Evolutionary conservation across 345 rosid genomes (phyloP).

Genomic region (Hibiscus mutabilis): DNA sequence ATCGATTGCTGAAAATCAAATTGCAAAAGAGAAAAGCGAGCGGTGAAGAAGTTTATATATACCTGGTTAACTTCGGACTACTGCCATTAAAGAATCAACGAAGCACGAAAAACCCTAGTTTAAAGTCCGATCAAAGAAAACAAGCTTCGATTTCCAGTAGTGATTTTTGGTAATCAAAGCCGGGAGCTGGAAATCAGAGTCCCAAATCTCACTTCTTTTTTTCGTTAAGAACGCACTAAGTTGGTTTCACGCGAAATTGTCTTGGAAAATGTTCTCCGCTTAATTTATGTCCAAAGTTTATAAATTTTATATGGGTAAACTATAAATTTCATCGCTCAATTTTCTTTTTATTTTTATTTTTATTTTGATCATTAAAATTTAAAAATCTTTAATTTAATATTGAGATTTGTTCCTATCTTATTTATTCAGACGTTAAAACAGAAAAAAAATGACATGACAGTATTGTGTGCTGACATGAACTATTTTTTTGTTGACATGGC

Average conservation of each 20-base stretch:
- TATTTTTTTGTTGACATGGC: too few relatives aligned
- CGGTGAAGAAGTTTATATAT: not conserved
- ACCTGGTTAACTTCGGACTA: not conserved
- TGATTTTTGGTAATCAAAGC: not conserved
- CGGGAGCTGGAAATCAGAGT: not conserved
- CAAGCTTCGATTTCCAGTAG: not conserved
- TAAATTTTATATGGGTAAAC: not conserved
- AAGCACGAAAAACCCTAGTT: not conserved
- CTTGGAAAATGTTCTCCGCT: not conserved
- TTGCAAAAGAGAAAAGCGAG: not conserved
- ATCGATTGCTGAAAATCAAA: not conserved
- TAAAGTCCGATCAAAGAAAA: not conserved
- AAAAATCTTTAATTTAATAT: too few relatives aligned
- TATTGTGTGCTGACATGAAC: too few relatives aligned
- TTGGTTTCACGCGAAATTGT: not conserved
- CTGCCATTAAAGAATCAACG: not conserved
- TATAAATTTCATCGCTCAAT: too few relatives aligned
- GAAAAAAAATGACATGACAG: too few relatives aligned
- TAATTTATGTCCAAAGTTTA: not conserved
- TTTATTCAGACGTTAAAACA: too few relatives aligned
- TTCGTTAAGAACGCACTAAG: not conserved
- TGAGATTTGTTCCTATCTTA: too few relatives aligned
- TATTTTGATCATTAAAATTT: too few relatives aligned
- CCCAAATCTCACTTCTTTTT: not conserved
- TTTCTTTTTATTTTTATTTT: too few relatives aligned